phyloP scores from a whole-genome alignment of 257 asterid genomes.

The Linaria vulgaris region DNA sequence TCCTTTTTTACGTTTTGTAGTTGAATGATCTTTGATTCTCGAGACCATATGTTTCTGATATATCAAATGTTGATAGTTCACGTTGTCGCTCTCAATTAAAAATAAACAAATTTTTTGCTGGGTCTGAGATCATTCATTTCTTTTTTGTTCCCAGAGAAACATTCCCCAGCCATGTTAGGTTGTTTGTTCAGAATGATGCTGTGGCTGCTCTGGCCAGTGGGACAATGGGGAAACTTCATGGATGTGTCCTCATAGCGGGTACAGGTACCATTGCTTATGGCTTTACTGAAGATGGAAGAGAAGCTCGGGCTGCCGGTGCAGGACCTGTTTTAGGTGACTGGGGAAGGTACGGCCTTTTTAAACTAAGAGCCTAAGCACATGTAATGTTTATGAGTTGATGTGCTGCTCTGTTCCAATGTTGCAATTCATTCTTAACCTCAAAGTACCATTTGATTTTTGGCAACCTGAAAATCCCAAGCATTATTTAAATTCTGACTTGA shows the following conservation, averaged over 20 bases:
- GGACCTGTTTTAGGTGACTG: constrained; percentile 90
- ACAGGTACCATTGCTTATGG: constrained; percentile 91
- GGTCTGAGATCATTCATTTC: constrained; percentile 10
- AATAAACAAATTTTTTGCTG: background rate
- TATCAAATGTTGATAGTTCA: constrained; percentile 3
- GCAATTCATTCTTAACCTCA: background rate
- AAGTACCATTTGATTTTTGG: background rate
- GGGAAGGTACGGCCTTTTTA: constrained; percentile 60
- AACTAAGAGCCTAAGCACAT: constrained; percentile 4
- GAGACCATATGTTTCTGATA: background rate
- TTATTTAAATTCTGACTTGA: too few species aligned
- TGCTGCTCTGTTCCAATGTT: background rate
- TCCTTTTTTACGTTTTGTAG: background rate
- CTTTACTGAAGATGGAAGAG: constrained; percentile 79
- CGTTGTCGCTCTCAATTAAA: constrained; percentile 3
- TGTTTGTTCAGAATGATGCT: constrained; percentile 81
- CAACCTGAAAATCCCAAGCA: background rate
- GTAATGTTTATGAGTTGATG: constrained; percentile 1
- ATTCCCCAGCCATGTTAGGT: constrained; percentile 66
- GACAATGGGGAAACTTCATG: constrained; percentile 85
- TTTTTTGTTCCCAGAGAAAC: constrained; percentile 51
- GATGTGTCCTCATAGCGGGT: constrained; percentile 89
- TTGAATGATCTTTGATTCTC: constrained; percentile 13
- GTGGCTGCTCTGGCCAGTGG: constrained; percentile 92
- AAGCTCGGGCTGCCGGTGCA: constrained; percentile 91